Evolutionary conservation across 2,329 filamentous ascomycete genomes (phyloP), one percentile per base, ranked within the genome.

Genomic region (Stylonectria norvegica): DNA sequence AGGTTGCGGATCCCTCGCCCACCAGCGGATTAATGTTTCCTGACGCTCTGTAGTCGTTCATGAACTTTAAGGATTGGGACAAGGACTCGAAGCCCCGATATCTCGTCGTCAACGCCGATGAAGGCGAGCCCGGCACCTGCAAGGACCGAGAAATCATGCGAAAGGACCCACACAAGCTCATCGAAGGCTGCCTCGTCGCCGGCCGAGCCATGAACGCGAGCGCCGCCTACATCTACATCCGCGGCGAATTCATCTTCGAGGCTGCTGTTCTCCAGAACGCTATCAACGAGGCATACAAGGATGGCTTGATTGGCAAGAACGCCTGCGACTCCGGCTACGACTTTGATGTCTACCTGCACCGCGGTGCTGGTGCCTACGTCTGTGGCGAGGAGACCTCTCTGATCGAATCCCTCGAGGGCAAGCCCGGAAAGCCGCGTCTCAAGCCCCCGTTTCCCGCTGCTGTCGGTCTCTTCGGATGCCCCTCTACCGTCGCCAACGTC

Each of bases 141-240:
- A 98, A 98, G 75, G 93, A 98, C 69, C 85, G 93, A 63, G 93
- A 98, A 70, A 98, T 98, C 57, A 98, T 98, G 93, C 89, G 93
- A 71, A 98, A 98, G 74, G 93, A 98, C 67, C 93, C 93, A 49
- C 93, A 98, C 77, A 98, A 98, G 79, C 86, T 98, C 52, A 76
- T 98, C 62, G 93, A 98, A 73, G 93, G 93, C 64, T 98, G 93
- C 69, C 76, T 98, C 50, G 85, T 98, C 34, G 89, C 93, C 54
- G 93, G 93, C 37, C 86, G 93, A 63, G 90, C 93, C 63, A 98
- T 98, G 93, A 98, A 98, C 73, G 93, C 90, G 62, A 93, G 88
- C 34, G 93, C 93, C 44, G 93, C 93, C 55, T 98, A 98, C 73
- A 98, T 98, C 66, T 98, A 98, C 70, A 98, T 98, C 60, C 90